These are phyloP conservation scores for Hypoxylon sp. DNA, from an alignment of 2,329 filamentous ascomycete genomes.

Conservation along the genomic window DNA sequence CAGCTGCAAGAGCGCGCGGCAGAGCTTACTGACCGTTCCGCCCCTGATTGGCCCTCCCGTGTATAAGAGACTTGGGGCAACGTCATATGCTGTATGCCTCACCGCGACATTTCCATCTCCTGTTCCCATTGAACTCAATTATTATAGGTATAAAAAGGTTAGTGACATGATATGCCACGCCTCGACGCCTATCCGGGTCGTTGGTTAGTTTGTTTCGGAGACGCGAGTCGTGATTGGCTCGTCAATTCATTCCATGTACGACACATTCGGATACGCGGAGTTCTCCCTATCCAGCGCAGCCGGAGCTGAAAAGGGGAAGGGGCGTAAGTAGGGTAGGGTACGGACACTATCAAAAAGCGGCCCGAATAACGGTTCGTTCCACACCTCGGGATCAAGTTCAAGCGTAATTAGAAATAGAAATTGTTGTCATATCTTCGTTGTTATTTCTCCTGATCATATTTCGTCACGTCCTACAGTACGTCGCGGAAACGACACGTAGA, in stretches of 20 bases:
- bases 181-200: not conserved
- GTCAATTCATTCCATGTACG: not conserved
- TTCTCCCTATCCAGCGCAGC: not conserved
- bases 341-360: not conserved
- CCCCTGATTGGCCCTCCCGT: not conserved
- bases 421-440: too few species aligned
- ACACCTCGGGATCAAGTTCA: not conserved
- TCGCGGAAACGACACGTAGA: conserved; percentile 25
- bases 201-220: not conserved
- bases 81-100: not conserved
- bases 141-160: not conserved
- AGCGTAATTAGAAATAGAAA: too few species aligned
- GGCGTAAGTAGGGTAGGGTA: not conserved
- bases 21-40: not conserved
- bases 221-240: not conserved
- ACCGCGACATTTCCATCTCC: not conserved
- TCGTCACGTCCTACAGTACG: conserved; percentile 38
- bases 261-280: not conserved
- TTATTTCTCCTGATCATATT: conserved; percentile 15
- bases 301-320: too few species aligned
- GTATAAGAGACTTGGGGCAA: not conserved
- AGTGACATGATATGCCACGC: not conserved
- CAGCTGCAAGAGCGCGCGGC: not conserved
- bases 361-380: not conserved
- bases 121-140: not conserved